Conservation (phyloP, 345 rosid genomes). For the Eucalyptus marginata region DNA sequence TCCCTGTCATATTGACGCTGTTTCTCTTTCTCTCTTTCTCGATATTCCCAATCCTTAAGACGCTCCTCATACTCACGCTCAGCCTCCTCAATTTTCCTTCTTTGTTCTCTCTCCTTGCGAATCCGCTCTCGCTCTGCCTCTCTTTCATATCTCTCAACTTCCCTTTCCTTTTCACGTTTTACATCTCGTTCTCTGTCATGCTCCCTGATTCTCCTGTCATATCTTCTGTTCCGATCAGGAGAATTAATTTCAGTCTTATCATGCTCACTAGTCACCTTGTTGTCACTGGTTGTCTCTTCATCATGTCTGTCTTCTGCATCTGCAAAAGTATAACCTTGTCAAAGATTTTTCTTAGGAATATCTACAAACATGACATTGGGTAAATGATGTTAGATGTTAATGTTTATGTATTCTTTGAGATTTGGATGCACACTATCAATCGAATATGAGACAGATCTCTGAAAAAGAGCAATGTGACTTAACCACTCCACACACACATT, state of each 20-base stretch:
- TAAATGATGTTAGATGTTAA: not conserved
- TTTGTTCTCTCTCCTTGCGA: constrained; percentile 91
- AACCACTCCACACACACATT: not conserved
- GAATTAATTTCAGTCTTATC: constrained; percentile 69
- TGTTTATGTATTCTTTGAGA: not conserved
- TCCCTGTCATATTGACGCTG: constrained; percentile 91
- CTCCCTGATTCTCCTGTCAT: constrained; percentile 80
- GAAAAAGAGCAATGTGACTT: not conserved
- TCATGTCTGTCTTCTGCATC: constrained; percentile 48
- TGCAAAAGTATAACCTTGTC: constrained; percentile 8
- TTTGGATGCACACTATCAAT: not conserved
- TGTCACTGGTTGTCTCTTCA: constrained; percentile 58
- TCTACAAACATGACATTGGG: not conserved
- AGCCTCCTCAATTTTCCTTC: constrained; percentile 82
- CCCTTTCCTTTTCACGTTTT: constrained; percentile 80
- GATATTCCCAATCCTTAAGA: constrained; percentile 91
- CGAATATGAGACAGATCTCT: not conserved
- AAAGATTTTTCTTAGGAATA: not conserved
- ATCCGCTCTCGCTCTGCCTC: constrained; percentile 82
- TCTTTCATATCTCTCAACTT: constrained; percentile 78
- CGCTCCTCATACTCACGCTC: constrained; percentile 85
- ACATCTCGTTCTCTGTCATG: constrained; percentile 49
- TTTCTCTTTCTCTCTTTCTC: constrained; percentile 90
- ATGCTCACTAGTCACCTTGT: constrained; percentile 42
- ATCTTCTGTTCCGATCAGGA: constrained; percentile 56